Evolutionary conservation across 345 rosid genomes (phyloP), one percentile per base, ranked within the genome.

Genomic region (Brassica carinata): DNA sequence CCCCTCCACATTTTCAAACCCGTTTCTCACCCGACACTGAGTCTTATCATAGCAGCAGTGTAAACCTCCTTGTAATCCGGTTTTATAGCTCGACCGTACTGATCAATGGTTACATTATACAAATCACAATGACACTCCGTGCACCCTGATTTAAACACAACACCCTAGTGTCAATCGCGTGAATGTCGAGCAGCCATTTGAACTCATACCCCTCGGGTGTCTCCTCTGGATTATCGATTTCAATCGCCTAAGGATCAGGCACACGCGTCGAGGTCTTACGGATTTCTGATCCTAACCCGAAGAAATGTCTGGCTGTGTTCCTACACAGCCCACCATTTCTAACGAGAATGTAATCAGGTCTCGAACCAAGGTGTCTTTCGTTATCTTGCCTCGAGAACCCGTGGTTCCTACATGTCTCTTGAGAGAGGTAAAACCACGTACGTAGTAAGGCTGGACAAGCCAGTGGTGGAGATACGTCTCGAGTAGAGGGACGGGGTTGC

Each of bases 381-480:
- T 23, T 23, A 23, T 23, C 26, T 23, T 23, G 77, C 17, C 5
- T 70, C 0, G 80, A 58, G 45, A 81, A 76, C 0, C 80, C 80
- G 27, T 69, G 83, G 5, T 75, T 69, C 62, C 26, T 81, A 17
- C 75, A 73, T 61, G 1, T 75, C 57, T 36, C 17, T 14, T 77
- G 74, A 2, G 55, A 30, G 36, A 69, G 72, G 40, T 38, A 15
- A 74, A 74, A 40, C 79, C 86, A 27, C 78, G 88, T 5, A 38
- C 84, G 71, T 86, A 82, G 83, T 88, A 88, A 2, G 84, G 91
- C n/a, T 2, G 71, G 11, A 95, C 84, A 38, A 86, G 59, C 99
- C 99, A 95, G 72, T 93, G 99, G 74, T 95, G 99, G 53, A 95
- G 91, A 82, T 95, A 95, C 18, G 99, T 91, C 77, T 95, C 93